Evolutionary conservation across 2,329 filamentous ascomycete species (phyloP), one percentile per base, ranked within the genome.

Genomic region (Truncatella angustata): DNA sequence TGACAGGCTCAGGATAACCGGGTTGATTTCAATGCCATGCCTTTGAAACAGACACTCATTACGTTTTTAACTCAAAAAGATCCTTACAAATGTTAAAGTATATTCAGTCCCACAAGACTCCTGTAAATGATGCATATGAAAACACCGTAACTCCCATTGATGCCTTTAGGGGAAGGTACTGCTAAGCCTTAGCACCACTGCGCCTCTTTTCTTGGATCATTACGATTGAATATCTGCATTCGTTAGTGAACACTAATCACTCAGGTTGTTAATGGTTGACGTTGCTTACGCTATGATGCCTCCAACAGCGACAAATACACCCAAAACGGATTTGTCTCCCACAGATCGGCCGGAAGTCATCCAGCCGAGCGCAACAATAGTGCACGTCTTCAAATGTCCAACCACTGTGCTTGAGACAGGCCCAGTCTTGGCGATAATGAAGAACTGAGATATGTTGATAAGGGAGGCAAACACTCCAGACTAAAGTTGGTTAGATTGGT

Each of bases 401-500:
- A 87, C 82, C 1, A 87, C 82, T 0, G 84, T 86, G 58, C 82
- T 85, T 6, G 82, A 82, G 4, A 87, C 82, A 0, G 84, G 80
- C 0, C 84, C 83, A 0, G 79, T 81, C 63, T 82, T 77, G 3
- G 79, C 81, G 39, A 84, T 77, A 54, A 85, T 83, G 65, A 83
- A 85, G 56, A 84, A 83, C 63, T 81, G 80, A 11, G 78, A 82
- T 62, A 85, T 76, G 64, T 87, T 87, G 69, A 88, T 85, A 50
- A 86, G 68, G 34, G 79, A 79, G 9, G 85, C 85, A 56, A 86
- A 82, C 5, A 79, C 54, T 16, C 84, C 85, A 52, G 82, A 86
- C 81, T 86, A 5, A 46, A 40, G 16, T 4, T 21, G 6, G 54
- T 63, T 58, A 67, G 54, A 11, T 49, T 28, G 28, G 35, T 7